Evolutionary conservation across 371 early-diverging fungal species (phyloP).

Genomic region (Rhizomucor miehei): DNA sequence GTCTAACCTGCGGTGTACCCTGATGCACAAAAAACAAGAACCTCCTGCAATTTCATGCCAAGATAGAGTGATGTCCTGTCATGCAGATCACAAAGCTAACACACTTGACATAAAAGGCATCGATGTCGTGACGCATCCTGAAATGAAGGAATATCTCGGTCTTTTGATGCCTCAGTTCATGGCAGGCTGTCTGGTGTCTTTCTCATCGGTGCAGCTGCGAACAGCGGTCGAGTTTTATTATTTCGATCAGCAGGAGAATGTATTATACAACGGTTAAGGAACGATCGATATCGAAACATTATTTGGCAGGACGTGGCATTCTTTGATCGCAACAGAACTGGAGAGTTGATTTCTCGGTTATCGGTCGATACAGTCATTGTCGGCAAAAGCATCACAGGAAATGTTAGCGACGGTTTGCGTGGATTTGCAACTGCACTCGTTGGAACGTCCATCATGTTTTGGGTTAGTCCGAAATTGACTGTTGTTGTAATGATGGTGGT

Average conservation of each 20-base stretch:
- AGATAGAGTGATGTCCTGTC: too few species aligned
- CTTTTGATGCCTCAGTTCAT: conserved; percentile 58
- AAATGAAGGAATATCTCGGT: conserved; percentile 40
- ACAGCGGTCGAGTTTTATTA: conserved; percentile 71
- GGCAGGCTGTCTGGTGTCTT: conserved; percentile 54
- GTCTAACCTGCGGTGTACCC: too few species aligned
- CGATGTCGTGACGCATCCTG: conserved; percentile 63
- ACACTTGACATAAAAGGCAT: too few species aligned
- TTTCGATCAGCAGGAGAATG: conserved; percentile 75
- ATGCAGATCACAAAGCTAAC: too few species aligned
- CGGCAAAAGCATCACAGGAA: conserved; percentile 75
- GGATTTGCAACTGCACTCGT: conserved; percentile 55
- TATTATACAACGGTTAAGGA: conserved; percentile 63
- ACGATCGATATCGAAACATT: conserved; percentile 50
- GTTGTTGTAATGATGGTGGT: conserved; percentile 76
- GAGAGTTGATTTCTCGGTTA: conserved; percentile 78
- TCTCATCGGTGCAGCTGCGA: conserved; percentile 70
- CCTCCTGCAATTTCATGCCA: too few species aligned
- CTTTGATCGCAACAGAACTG: conserved; percentile 73
- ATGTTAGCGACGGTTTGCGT: conserved; percentile 78
- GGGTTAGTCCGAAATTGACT: conserved; percentile 67
- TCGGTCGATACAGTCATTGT: conserved; percentile 74
- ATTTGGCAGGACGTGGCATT: conserved; percentile 71
- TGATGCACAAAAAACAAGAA: too few species aligned
- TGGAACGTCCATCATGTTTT: conserved; percentile 71